Base-by-base conservation (phyloP, 345 rosid species). In the Bretschneidera sinensis region DNA sequence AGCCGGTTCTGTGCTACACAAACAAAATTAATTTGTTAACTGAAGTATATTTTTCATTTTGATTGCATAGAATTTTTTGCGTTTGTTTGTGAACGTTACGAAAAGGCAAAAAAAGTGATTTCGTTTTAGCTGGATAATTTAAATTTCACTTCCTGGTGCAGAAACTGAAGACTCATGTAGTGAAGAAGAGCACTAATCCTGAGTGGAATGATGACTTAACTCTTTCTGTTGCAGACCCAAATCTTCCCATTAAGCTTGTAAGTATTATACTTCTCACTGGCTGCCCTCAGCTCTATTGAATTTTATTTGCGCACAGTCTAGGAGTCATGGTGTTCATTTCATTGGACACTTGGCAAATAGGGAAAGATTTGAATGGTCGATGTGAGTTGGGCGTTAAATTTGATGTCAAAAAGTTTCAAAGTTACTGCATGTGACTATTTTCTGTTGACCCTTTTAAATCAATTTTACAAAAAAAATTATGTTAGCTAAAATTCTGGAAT, bases 201-300 rank as follows among this genome's bases (percentile, higher is more conserved):
- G 87, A 81, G 55, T 89, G 97, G 97, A 76, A 89, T 48, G 98
- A 89, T 4, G 81, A 76, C 17, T 79, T 92, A 39, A 92, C 97
- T 28, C 88, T 92, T 28, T 81, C 91, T 4, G 62, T 92, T 52
- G 17, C 67, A 3, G 95, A 92, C 67, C 83, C 91, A 5, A 73
- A 17, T 66, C 78, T 80, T 52, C 90, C 96, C 0, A 16, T 92
- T 54, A 78, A 71, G 71, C 59, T 92, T 54, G 97, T 87, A 75
- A 86, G 95, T 64, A 20, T 25, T 39, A n/a, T 4, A 17, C 10
- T 35, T 17, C 17, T 19, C 0, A 18, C 10, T 17, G 20, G 21
- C 13, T 17, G 4, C 33, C 17, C 23, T 20, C 15, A 39, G 16
- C 34, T 56, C 20, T 1, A 33, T 19, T 34, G 17, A 17, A 33